Percentiles rank a stretch among this genome's conserved stretches.
phyloP scores from a whole-genome alignment of 2,329 filamentous ascomycete species.

The Penicillium sp. region DNA sequence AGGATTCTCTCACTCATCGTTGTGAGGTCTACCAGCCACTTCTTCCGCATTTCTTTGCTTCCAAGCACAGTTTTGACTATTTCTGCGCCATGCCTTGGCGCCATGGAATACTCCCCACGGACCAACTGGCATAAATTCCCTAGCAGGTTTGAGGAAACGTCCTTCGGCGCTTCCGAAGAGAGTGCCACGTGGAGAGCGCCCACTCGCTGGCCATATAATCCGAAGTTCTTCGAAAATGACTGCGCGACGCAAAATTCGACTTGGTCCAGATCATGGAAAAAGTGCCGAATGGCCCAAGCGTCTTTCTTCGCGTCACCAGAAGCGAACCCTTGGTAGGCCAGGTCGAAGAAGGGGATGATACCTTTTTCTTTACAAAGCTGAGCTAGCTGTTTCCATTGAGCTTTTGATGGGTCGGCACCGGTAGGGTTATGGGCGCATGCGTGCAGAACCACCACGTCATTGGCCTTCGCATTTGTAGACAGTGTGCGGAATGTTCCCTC shows the following conservation, averaged over 20 bases:
- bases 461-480: slow-evolving; percentile 75
- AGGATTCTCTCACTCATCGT: slow-evolving; percentile 17
- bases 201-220: slow-evolving; percentile 88
- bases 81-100: slow-evolving; percentile 16
- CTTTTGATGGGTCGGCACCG: slow-evolving; percentile 78
- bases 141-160: slow-evolving; percentile 57
- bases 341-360: slow-evolving; percentile 96
- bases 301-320: slow-evolving; percentile 81
- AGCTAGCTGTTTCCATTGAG: slow-evolving; percentile 84
- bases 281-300: slow-evolving; percentile 83
- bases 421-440: slow-evolving; percentile 92
- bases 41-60: background rate
- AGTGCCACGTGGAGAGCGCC: slow-evolving; percentile 80
- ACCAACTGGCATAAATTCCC: slow-evolving; percentile 17
- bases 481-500: slow-evolving; percentile 69
- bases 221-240: slow-evolving; percentile 46
- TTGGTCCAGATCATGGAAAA: slow-evolving; percentile 56
- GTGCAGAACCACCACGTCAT: slow-evolving; percentile 64
- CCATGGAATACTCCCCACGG: slow-evolving; percentile 18
- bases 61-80: slow-evolving; percentile 18
- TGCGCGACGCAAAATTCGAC: slow-evolving; percentile 19
- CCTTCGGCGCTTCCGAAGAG: slow-evolving; percentile 66
- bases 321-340: slow-evolving; percentile 93
- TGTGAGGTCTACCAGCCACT: slow-evolving; percentile 16
- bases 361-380: slow-evolving; percentile 69